Evolutionary conservation across 1,139 yeast genomes (phyloP).

Genomic region (Candida neerlandica): DNA sequence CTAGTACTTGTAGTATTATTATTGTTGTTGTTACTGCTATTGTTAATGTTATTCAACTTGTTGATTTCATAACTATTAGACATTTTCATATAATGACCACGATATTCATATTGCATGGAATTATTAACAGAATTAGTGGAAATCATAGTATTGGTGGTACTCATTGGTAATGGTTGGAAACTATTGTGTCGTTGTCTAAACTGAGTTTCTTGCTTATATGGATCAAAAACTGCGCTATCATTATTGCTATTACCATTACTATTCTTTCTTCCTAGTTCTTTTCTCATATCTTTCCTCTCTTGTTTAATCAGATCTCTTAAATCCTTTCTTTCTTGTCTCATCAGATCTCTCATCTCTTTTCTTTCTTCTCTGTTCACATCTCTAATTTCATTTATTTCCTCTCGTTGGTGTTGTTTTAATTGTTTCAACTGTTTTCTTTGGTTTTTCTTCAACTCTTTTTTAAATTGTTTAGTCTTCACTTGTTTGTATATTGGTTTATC

Average conservation of each 20-base stretch:
- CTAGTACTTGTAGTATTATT: background rate
- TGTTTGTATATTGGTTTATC: conserved; percentile 47
- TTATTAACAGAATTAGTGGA: background rate
- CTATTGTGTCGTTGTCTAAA: background rate
- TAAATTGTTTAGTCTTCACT: conserved; percentile 32
- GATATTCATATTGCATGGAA: background rate
- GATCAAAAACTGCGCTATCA: background rate
- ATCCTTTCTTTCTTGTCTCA: conserved; percentile 16
- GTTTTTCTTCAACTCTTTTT: conserved; percentile 9
- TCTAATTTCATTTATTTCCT: conserved; percentile 7
- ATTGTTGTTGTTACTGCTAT: background rate
- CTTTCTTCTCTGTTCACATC: conserved; percentile 16
- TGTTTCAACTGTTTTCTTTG: conserved; percentile 10
- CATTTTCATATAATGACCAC: conserved; percentile 1
- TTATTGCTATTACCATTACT: background rate
- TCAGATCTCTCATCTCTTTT: conserved; percentile 16
- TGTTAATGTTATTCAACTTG: background rate
- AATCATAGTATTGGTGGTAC: background rate
- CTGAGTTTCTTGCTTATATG: conserved; percentile 1
- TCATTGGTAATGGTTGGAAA: background rate
- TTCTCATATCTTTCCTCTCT: conserved; percentile 14
- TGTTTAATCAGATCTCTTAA: conserved; percentile 16
- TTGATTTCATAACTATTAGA: conserved; percentile 4
- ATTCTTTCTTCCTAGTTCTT: conserved; percentile 7
- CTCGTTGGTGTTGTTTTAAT: conserved; percentile 13